Evolutionary conservation across 225 moss, liverwort and hornwort species (phyloP), one percentile per base, ranked within the genome.

Genomic region (Anthoceros angustus): DNA sequence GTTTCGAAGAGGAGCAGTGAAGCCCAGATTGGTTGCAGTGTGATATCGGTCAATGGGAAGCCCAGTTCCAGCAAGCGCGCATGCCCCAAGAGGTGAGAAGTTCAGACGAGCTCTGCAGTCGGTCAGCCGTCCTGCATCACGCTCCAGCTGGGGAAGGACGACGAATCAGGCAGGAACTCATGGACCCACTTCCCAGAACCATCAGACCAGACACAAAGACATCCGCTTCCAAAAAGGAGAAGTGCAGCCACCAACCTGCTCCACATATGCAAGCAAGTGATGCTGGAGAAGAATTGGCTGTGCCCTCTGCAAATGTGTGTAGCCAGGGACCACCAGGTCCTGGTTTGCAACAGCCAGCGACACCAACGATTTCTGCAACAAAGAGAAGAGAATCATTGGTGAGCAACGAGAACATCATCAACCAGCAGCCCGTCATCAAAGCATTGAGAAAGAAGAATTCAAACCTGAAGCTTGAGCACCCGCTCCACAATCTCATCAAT

Each of bases 11-110:
- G 95, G 95, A 11, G 82, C 88, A 64, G 92, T 82, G 73, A 98
- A 98, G 72, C 84, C 87, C 32, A 98, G 65, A 38, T 82, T 72
- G 41, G 79, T 73, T n/a, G 95, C 85, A 42, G 95, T 98, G 3
- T 83, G 76, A 66, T 86, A 86, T 60, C 95, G 85, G 73, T 98
- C 95, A 67, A 92, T 98, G 8, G 95, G 95, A 68, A 98, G 89
- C 65, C 95, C 95, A 70, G 95, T 98, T 74, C 95, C 95, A 48
- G 95, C 95, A 78, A 98, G 82, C 50, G 95, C 95, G 83, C 95
- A 98, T 7, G 95, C 71, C 61, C 95, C 95, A 62, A 98, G 70
- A 26, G 95, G 95, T 66, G 86, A 98, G 65, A 80, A 98, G 62
- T 98, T 98, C n/a, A 98, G 77, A 18, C 95, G 82, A 62, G 66